Percentiles rank a stretch among this genome's conserved stretches.
These are phyloP conservation scores for Cryptosporidium tyzzeri DNA, from an alignment of 169 alveolate genomes.

Conservation along the genomic window DNA sequence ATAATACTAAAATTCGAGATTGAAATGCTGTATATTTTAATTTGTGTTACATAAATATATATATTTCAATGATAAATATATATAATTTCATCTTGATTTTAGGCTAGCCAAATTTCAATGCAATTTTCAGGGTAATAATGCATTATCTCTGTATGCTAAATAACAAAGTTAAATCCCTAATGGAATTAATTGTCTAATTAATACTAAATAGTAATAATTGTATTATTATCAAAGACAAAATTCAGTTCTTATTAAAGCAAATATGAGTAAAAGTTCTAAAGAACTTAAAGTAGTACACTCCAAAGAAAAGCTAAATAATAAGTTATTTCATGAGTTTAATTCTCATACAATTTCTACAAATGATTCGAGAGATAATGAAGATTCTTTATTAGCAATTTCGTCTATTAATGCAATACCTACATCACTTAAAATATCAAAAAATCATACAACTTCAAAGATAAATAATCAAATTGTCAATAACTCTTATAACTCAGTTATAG, in stretches of 20 bases:
- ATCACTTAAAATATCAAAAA: background rate
- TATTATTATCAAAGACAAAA: background rate
- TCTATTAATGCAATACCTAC: background rate
- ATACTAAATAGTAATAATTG: background rate
- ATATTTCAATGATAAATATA: background rate
- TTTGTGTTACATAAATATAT: background rate
- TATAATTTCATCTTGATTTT: slow-evolving; percentile 4
- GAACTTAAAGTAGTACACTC: background rate
- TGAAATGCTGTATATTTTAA: background rate
- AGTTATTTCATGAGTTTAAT: slow-evolving; percentile 32
- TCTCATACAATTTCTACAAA: slow-evolving; percentile 56
- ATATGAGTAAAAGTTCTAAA: slow-evolving; percentile 1
- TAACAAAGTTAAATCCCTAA: background rate
- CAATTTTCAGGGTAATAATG: background rate
- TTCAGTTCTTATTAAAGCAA: background rate
- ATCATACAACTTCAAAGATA: background rate
- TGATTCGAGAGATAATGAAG: slow-evolving; percentile 41
- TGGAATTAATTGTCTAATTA: slow-evolving; percentile 14
- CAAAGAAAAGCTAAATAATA: background rate
- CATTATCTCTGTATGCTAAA: background rate
- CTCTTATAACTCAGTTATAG: background rate
- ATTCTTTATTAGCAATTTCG: slow-evolving; percentile 24
- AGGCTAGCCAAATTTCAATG: background rate
- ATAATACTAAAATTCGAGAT: slow-evolving; percentile 2
- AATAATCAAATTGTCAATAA: background rate